A percentile compares a stretch with the other conserved stretches of the same genome.
These are phyloP conservation scores for Alternaria sp. DNA, from an alignment of 2,329 filamentous ascomycete species.

Conservation along the genomic window DNA sequence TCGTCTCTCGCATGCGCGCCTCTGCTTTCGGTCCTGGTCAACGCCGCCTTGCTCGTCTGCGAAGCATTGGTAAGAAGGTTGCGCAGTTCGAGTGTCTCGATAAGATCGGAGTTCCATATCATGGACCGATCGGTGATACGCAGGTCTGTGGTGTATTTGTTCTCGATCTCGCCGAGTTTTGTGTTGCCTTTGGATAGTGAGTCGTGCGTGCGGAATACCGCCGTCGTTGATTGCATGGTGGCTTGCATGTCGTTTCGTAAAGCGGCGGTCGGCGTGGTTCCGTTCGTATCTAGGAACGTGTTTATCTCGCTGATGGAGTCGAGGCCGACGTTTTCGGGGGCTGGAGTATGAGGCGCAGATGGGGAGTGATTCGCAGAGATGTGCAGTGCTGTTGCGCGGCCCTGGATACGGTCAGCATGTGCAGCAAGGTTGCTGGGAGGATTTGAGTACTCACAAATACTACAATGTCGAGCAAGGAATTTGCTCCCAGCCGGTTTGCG, in stretches of 20 bases:
- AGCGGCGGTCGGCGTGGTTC: constrained; percentile 46
- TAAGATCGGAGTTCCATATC: constrained; percentile 58
- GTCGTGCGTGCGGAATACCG: constrained; percentile 54
- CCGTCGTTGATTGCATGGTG: constrained; percentile 55
- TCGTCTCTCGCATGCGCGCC: constrained; percentile 58
- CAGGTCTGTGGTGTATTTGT: constrained; percentile 45
- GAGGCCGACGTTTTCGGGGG: constrained; percentile 44
- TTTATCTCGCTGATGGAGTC: constrained; percentile 46
- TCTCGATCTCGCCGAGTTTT: constrained; percentile 44
- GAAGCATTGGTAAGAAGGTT: constrained; percentile 56
- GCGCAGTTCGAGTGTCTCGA: constrained; percentile 56
- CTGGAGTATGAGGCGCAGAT: constrained; percentile 43
- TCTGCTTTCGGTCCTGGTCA: constrained; percentile 53
- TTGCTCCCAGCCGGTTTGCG: constrained; percentile 57
- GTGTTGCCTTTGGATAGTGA: constrained; percentile 44
- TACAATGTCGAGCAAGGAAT: constrained; percentile 58
- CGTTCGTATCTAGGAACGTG: constrained; percentile 45
- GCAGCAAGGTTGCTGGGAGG: not conserved
- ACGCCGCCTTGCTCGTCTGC: constrained; percentile 55
- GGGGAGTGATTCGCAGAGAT: constrained; percentile 50
- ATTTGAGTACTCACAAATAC: constrained; percentile 49
- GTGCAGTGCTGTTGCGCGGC: constrained; percentile 53
- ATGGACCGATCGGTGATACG: constrained; percentile 51
- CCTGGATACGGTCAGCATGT: constrained; percentile 26
- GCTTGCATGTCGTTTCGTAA: constrained; percentile 54